A percentile compares a stretch with the other conserved stretches of the same genome.
phyloP scores from a whole-genome alignment of 441 rosid genomes.

The Jatropha multifida region DNA sequence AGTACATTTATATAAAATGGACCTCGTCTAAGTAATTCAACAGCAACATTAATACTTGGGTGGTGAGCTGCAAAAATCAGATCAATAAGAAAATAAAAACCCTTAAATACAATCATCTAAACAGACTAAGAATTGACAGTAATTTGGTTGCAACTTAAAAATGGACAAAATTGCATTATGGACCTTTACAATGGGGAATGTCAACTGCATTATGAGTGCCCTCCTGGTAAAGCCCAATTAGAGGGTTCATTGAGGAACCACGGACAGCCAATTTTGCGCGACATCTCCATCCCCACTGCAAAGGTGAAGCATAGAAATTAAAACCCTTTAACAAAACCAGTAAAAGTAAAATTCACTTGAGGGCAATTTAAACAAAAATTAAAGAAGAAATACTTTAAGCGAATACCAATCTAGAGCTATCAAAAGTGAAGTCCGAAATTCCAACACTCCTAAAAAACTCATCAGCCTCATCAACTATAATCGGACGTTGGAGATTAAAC shows the following conservation, averaged over 20 bases:
- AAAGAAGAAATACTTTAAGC: not conserved
- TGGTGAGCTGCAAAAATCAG: conserved; percentile 70
- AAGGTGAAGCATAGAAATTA: conserved; percentile 23
- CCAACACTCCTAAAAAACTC: conserved; percentile 65
- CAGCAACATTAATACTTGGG: conserved; percentile 85
- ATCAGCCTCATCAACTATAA: conserved; percentile 67
- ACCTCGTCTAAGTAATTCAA: conserved; percentile 78
- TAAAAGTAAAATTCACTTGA: not conserved
- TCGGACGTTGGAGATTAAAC: conserved; percentile 80
- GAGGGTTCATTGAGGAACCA: conserved; percentile 56
- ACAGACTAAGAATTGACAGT: not conserved
- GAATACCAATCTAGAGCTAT: conserved; percentile 71
- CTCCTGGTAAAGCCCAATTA: conserved; percentile 85
- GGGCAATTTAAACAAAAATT: not conserved
- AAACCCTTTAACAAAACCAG: conserved; percentile 1
- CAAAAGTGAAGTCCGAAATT: conserved; percentile 77
- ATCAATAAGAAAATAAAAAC: conserved; percentile 6
- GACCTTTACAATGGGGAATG: conserved; percentile 86
- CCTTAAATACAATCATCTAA: not conserved
- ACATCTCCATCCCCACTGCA: conserved; percentile 93
- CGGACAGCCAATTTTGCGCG: conserved; percentile 91
- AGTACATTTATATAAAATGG: conserved; percentile 7
- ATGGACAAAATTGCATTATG: not conserved
- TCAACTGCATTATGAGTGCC: conserved; percentile 85
- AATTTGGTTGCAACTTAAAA: not conserved